Base-by-base conservation (phyloP, 1,284 basidiomycete genomes). In the Laetiporus sulphureus region DNA sequence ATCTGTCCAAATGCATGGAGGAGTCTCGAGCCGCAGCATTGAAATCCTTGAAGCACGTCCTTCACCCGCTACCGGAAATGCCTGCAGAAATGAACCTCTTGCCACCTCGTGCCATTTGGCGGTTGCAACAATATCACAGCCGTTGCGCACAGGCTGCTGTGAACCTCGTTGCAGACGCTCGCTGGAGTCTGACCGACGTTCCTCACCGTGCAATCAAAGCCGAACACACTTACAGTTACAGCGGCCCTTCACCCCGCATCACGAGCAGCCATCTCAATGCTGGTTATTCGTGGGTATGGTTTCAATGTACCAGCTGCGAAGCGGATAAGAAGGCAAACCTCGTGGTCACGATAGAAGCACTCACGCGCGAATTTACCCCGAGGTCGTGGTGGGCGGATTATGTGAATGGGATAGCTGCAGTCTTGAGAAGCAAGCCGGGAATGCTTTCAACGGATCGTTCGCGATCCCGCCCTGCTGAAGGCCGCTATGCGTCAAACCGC, bases 311-410 rank as follows among this genome's bases (percentile, higher is more conserved):
- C 5, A 8, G 7, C 20, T 36, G 34, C 21, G 11, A 10, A 33
- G 18, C 5, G 5, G 10, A 21, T 21, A 15, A 22, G 18, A 36
- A 36, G 8, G 5, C 21, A 11, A 21, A 20, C 5, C 5, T 19
- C 22, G 22, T 20, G 23, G 13, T 15, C 15, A 7, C 8, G 8
- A 12, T 19, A 7, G 11, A 23, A 25, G 20, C 22, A 18, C n/a
- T 16, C 20, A 18, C 22, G 8, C 34, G 18, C n/a, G n/a, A n/a
- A n/a, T n/a, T 23, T 12, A 21, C 8, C 8, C 34, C 34, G 5
- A 15, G 36, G 10, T 12, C 12, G 20, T 38, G 36, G 36, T 38
- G 36, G 36, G 27, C n/a, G 23, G 36, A 25, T 12, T 38, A 38
- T 20, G 19, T 38, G n/a, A 24, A 38, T 19, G 6, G 24, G 8